These are phyloP conservation scores for Metschnikowia chrysomelidarum DNA, from an alignment of 805 yeast genomes.

Conservation along the genomic window DNA sequence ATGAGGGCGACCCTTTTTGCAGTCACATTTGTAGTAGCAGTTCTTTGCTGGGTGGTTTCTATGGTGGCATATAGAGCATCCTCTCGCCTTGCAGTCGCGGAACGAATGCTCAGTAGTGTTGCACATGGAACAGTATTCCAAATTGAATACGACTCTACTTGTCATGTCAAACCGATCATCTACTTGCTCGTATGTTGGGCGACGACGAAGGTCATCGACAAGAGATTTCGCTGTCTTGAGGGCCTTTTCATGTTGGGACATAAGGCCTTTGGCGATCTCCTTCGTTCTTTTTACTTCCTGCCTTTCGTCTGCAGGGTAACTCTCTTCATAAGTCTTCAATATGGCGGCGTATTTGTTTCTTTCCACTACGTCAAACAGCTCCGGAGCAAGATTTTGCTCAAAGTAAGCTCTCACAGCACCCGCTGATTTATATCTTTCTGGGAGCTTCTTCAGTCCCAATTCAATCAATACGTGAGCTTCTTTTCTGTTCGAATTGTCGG, in stretches of 20 bases:
- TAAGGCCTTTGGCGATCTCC: background rate
- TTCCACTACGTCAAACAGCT: no score
- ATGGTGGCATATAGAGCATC: background rate
- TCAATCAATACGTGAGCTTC: background rate
- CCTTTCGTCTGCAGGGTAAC: background rate
- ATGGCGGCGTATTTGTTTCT: no score
- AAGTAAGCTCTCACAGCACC: no score
- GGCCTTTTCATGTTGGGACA: background rate
- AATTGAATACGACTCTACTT: background rate
- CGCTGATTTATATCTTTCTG: no score
- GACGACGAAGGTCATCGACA: background rate
- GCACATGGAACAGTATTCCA: conserved; percentile 1
- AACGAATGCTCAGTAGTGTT: conserved; percentile 1
- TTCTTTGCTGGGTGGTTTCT: conserved; percentile 2
- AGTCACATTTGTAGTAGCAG: background rate
- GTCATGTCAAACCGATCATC: background rate
- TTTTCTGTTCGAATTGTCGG: background rate
- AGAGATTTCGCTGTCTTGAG: background rate
- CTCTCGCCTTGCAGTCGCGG: conserved; percentile 1
- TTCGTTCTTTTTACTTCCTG: background rate
- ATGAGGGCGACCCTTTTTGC: background rate
- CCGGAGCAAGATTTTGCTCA: background rate
- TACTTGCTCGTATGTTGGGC: background rate
- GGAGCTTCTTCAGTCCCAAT: background rate
- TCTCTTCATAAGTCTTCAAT: background rate